A percentile compares a stretch with the other conserved stretches of the same genome.
Conservation (phyloP, 2,329 filamentous ascomycete genomes). For the Fusarium pseudoanthophilum region DNA sequence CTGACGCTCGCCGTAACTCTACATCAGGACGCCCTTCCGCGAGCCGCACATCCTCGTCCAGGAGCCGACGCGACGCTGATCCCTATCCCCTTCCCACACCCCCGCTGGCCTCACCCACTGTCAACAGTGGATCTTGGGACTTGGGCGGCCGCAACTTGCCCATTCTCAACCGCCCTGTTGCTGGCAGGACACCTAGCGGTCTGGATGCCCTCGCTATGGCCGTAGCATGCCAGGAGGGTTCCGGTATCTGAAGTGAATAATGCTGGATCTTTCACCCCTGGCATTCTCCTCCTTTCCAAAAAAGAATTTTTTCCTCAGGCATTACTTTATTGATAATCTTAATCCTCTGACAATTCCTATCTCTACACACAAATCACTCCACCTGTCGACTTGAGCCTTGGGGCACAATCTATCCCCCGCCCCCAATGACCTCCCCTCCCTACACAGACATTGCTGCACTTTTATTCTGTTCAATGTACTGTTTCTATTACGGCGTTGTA, state of each 20-base stretch:
- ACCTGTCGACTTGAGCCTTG: conserved; percentile 5
- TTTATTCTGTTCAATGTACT: conserved; percentile 1
- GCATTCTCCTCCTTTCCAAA: not conserved
- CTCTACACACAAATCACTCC: not conserved
- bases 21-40: conserved; percentile 44
- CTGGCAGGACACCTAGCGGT: conserved; percentile 59
- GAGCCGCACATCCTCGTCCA: conserved; percentile 46
- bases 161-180: conserved; percentile 57
- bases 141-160: conserved; percentile 58
- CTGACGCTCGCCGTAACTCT: conserved; percentile 50
- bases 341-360: conserved; percentile 25
- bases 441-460: conserved; percentile 10
- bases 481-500: conserved; percentile 38
- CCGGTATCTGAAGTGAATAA: conserved; percentile 28
- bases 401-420: conserved; percentile 7
- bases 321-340: conserved; percentile 40
- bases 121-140: conserved; percentile 56
- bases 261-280: not conserved
- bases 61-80: conserved; percentile 55
- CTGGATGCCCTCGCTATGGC: conserved; percentile 66
- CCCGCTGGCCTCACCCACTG: conserved; percentile 52
- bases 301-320: not conserved
- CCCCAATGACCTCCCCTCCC: conserved; percentile 1
- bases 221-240: conserved; percentile 62
- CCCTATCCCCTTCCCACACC: conserved; percentile 52